Percentiles rank a stretch among this genome's conserved stretches.
These are phyloP conservation scores for Glutinoglossum americanum DNA, from an alignment of 495 filamentous ascomycete genomes.

Conservation along the genomic window DNA sequence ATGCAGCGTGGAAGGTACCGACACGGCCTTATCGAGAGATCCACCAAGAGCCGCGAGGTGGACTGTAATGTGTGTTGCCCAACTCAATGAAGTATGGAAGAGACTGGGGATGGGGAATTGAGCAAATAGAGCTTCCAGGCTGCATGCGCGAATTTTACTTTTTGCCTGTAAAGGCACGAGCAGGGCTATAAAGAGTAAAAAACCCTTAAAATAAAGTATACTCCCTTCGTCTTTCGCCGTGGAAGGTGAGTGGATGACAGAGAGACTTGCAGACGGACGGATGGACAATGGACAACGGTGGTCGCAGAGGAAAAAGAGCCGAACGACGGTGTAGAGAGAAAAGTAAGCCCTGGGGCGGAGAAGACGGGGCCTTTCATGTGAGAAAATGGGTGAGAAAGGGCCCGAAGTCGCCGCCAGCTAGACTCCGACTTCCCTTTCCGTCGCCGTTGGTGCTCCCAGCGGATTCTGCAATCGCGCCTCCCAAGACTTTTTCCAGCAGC, in stretches of 20 bases:
- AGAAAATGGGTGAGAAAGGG: not conserved
- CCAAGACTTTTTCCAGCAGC: not conserved
- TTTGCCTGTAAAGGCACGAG: not conserved
- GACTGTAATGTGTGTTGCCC: not conserved
- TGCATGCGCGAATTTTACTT: not conserved
- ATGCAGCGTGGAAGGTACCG: not conserved
- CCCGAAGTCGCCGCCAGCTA: not conserved
- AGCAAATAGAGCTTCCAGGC: not conserved
- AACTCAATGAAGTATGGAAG: not conserved
- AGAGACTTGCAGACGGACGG: not conserved
- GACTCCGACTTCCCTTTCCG: not conserved
- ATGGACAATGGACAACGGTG: not conserved
- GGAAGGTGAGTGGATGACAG: not conserved
- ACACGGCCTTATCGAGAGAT: not conserved
- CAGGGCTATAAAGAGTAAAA: not conserved
- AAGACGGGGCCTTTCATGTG: not conserved
- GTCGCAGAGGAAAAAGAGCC: not conserved
- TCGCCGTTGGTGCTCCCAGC: not conserved
- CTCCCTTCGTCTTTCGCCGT: not conserved
- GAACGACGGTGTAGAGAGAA: not conserved
- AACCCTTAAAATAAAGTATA: not conserved
- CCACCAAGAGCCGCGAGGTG: not conserved
- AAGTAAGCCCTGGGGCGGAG: not conserved
- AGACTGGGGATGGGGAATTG: not conserved
- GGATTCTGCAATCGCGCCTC: not conserved